A percentile compares a stretch with the other conserved stretches of the same genome.
phyloP scores from a whole-genome alignment of 2,329 filamentous ascomycete species.

The Colletotrichum tanaceti region DNA sequence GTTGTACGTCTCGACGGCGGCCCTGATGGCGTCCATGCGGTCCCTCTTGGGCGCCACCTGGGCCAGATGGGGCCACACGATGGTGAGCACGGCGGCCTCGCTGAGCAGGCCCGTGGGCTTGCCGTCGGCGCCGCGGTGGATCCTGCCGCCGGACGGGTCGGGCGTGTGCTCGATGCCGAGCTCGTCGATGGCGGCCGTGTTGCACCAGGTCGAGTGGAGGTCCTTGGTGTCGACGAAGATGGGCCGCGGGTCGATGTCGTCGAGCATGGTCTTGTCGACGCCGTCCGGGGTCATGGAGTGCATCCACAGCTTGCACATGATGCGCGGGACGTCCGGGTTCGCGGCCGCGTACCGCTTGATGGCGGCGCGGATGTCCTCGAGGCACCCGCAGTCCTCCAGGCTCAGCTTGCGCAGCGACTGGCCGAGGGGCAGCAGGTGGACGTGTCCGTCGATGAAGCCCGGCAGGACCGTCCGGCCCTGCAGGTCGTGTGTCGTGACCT shows the following conservation, averaged over 20 bases:
- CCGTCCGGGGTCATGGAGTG: constrained; percentile 60
- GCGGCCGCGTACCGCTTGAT: constrained; percentile 59
- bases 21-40: constrained; percentile 59
- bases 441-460: constrained; percentile 68
- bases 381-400: constrained; percentile 59
- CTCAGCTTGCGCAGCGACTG: constrained; percentile 64
- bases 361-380: constrained; percentile 61
- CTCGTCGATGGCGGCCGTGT: constrained; percentile 61
- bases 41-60: constrained; percentile 60
- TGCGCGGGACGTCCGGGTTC: constrained; percentile 60
- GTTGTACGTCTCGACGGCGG: constrained; percentile 63
- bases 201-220: constrained; percentile 68
- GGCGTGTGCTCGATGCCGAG: constrained; percentile 58
- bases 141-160: constrained; percentile 63
- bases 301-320: constrained; percentile 68
- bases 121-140: constrained; percentile 62
- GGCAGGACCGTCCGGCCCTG: constrained; percentile 58
- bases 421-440: constrained; percentile 66
- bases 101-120: constrained; percentile 62
- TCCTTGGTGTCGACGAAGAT: constrained; percentile 69
- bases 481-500: constrained; percentile 42
- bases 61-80: constrained; percentile 67
- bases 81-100: constrained; percentile 63
- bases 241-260: constrained; percentile 64
- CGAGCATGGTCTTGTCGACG: constrained; percentile 61